Percentiles rank a stretch among this genome's conserved stretches.
These are phyloP conservation scores for Staphylotrichum longicolle DNA, from an alignment of 495 filamentous ascomycete genomes.

Conservation along the genomic window DNA sequence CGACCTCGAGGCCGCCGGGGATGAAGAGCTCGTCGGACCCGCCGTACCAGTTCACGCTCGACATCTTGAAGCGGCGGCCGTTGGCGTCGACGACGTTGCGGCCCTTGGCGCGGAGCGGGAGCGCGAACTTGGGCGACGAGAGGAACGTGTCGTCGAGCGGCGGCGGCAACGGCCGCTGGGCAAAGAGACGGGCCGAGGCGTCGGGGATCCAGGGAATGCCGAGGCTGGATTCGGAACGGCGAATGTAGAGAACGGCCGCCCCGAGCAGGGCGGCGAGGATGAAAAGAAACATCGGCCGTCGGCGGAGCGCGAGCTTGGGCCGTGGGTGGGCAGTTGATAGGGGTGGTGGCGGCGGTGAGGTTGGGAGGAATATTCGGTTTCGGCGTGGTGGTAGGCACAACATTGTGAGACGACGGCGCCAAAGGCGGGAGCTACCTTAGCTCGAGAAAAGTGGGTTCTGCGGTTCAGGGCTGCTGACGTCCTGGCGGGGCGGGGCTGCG, in stretches of 20 bases:
- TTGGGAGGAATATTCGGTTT: neutral
- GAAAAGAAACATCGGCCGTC: constrained; percentile 33
- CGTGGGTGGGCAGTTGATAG: neutral
- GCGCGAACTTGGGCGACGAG: constrained; percentile 35
- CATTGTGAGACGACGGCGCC: neutral
- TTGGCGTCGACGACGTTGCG: constrained; percentile 55
- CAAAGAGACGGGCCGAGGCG: constrained; percentile 39
- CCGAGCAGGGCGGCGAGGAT: constrained; percentile 33
- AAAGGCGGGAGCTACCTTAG: neutral
- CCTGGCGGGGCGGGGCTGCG: too few relatives aligned
- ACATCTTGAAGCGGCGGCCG: constrained; percentile 52
- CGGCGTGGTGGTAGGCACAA: neutral
- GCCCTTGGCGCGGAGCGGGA: constrained; percentile 53
- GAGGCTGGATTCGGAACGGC: constrained; percentile 42
- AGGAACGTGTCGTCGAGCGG: constrained; percentile 41
- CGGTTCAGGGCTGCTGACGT: too few relatives aligned
- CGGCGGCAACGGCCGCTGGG: constrained; percentile 41
- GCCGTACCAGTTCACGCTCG: constrained; percentile 64
- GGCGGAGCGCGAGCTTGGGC: constrained; percentile 14
- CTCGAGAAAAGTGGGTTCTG: neutral
- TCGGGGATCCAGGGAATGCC: constrained; percentile 44
- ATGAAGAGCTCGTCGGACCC: constrained; percentile 59
- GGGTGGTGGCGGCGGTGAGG: constrained; percentile 3
- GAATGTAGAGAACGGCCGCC: constrained; percentile 35
- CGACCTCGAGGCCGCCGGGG: constrained; percentile 57